These are phyloP conservation scores for Shiraia sp. DNA, from an alignment of 2,329 filamentous ascomycete genomes.

Conservation along the genomic window DNA sequence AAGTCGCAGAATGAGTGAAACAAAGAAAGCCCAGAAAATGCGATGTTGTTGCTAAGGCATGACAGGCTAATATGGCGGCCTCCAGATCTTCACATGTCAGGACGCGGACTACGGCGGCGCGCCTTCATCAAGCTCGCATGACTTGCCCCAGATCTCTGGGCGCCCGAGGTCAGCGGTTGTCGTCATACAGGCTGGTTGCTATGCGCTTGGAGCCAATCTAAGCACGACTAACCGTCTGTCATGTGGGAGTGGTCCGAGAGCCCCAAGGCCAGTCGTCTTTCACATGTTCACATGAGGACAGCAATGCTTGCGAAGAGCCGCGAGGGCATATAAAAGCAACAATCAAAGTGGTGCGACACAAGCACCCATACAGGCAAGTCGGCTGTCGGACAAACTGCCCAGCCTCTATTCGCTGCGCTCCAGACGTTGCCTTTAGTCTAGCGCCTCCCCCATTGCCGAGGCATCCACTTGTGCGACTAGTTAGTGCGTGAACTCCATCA, in stretches of 20 bases:
- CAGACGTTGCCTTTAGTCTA: slow-evolving; percentile 22
- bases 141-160: slow-evolving; percentile 25
- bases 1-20: neutral
- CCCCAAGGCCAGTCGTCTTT: too few species aligned
- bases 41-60: neutral
- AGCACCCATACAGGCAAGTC: slow-evolving; percentile 6
- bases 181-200: neutral
- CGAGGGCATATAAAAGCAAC: slow-evolving; percentile 1
- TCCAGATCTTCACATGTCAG: slow-evolving; percentile 30
- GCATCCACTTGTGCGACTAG: slow-evolving; percentile 27
- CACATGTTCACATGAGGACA: slow-evolving; percentile 30
- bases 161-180: slow-evolving; percentile 13
- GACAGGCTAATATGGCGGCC: slow-evolving; percentile 11
- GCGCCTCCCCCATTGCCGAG: slow-evolving; percentile 35
- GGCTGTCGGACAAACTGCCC: slow-evolving; percentile 29
- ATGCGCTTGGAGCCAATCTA: slow-evolving; percentile 13
- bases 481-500: slow-evolving; percentile 20
- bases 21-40: neutral
- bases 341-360: slow-evolving; percentile 14
- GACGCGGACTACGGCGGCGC: too few species aligned
- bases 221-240: slow-evolving; percentile 7
- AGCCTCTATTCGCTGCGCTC: slow-evolving; percentile 27
- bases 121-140: too few species aligned
- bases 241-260: slow-evolving; percentile 12
- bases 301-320: too few species aligned